Percentiles rank a stretch among this genome's conserved stretches.
Evolutionary conservation across 2,329 filamentous ascomycete species (phyloP).

Genomic region (Aspergillus eucalypticola): DNA sequence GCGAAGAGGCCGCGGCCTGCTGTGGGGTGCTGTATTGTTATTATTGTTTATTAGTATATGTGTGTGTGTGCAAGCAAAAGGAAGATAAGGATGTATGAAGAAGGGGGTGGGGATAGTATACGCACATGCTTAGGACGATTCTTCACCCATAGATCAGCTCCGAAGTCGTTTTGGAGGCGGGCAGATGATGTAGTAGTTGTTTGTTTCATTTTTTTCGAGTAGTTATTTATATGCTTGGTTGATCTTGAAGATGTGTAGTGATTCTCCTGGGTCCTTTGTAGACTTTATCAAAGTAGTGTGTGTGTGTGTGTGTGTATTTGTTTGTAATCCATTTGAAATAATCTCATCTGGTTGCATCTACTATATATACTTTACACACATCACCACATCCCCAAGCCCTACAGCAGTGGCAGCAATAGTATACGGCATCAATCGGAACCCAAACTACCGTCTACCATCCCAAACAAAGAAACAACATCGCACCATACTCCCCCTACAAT

Average conservation of each 20-base stretch:
- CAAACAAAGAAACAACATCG: not conserved
- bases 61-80: no score
- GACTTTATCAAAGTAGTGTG: not conserved
- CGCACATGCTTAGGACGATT: conserved; percentile 25
- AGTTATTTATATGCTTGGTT: no score
- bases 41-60: not conserved
- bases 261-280: not conserved
- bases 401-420: no score
- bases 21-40: conserved; percentile 29
- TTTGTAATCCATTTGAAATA: no score
- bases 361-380: no score
- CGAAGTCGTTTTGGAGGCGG: conserved; percentile 37
- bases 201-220: no score
- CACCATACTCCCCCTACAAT: not conserved
- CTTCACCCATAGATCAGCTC: conserved; percentile 40
- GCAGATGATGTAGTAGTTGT: conserved; percentile 1
- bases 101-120: not conserved
- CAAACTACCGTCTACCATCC: not conserved
- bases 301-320: not conserved
- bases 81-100: no score
- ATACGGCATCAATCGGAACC: not conserved
- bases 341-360: no score
- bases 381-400: no score
- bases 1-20: conserved; percentile 41
- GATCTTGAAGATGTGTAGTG: no score